Evolutionary conservation across 352 stramenopile genomes (phyloP).

Genomic region (Phytophthora cajani): DNA sequence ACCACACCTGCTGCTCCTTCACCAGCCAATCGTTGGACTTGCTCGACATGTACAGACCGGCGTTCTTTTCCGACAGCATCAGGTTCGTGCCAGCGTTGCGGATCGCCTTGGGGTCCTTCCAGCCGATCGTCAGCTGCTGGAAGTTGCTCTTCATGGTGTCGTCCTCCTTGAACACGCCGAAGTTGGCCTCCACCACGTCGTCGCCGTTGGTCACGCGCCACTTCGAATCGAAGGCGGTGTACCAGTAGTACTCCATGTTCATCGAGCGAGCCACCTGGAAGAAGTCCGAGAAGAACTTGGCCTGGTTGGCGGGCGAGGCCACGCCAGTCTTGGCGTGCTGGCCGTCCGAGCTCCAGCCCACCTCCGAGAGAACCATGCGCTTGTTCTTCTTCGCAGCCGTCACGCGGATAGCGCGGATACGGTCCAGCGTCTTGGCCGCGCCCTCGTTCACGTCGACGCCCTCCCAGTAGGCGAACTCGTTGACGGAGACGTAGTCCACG

Average conservation of each 20-base stretch:
- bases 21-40: conserved; percentile 56
- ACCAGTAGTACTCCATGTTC: conserved; percentile 79
- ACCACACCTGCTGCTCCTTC: conserved; percentile 70
- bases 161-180: conserved; percentile 65
- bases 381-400: conserved; percentile 60
- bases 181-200: conserved; percentile 67
- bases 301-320: conserved; percentile 58
- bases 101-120: conserved; percentile 35
- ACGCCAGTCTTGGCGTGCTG: conserved; percentile 34
- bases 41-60: conserved; percentile 45
- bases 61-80: conserved; percentile 48
- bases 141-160: conserved; percentile 70
- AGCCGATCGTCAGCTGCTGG: conserved; percentile 41
- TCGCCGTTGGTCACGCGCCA: conserved; percentile 59
- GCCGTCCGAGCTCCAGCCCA: conserved; percentile 67
- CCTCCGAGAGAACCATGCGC: conserved; percentile 71
- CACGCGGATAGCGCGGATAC: conserved; percentile 54
- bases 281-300: conserved; percentile 77
- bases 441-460: conserved; percentile 53
- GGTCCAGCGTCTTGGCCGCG: conserved; percentile 55
- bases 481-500: conserved; percentile 74
- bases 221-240: conserved; percentile 68
- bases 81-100: conserved; percentile 40
- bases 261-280: conserved; percentile 55
- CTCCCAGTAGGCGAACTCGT: conserved; percentile 88